A percentile compares a stretch with the other conserved stretches of the same genome.
Evolutionary conservation across 1,284 basidiomycete species (phyloP).

Genomic region (Anthracocystis walkeri): DNA sequence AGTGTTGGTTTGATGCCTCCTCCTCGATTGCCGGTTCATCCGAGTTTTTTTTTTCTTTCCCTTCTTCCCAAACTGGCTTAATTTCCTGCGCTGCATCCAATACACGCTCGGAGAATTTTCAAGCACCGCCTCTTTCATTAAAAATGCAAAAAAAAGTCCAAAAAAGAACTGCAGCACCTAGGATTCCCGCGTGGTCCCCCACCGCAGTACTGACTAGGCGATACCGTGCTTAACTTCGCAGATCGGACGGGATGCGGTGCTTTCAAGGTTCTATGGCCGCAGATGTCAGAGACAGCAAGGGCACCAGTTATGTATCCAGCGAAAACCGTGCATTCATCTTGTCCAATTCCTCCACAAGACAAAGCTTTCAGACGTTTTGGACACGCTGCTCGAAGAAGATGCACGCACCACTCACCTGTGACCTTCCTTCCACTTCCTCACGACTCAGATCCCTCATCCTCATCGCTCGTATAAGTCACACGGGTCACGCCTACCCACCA

Average conservation of each 20-base stretch:
- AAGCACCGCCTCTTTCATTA: constrained; percentile 5
- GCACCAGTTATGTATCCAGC: no score
- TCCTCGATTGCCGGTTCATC: constrained; percentile 11
- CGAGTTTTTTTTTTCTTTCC: neutral
- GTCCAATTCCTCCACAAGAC: neutral
- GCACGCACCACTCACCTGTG: neutral
- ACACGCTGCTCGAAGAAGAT: neutral
- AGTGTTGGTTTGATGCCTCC: constrained; percentile 3
- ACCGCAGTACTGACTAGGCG: constrained; percentile 85
- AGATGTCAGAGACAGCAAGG: constrained; percentile 72
- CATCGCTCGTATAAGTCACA: neutral
- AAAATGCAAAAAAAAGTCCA: constrained; percentile 7
- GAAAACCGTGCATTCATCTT: no score
- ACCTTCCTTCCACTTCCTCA: neutral
- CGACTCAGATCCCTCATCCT: no score
- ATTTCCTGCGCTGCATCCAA: no score
- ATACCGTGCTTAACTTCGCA: constrained; percentile 83
- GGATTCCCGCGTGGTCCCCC: constrained; percentile 86
- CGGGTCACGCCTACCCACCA: neutral
- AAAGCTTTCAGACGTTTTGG: constrained; percentile 1
- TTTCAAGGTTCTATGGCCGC: constrained; percentile 83
- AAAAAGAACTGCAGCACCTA: constrained; percentile 79
- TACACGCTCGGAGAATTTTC: constrained; percentile 13
- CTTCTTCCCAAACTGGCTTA: neutral
- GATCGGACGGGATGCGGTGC: constrained; percentile 84